Base-by-base conservation (phyloP, 257 asterid genomes). In the Prunella vulgaris region DNA sequence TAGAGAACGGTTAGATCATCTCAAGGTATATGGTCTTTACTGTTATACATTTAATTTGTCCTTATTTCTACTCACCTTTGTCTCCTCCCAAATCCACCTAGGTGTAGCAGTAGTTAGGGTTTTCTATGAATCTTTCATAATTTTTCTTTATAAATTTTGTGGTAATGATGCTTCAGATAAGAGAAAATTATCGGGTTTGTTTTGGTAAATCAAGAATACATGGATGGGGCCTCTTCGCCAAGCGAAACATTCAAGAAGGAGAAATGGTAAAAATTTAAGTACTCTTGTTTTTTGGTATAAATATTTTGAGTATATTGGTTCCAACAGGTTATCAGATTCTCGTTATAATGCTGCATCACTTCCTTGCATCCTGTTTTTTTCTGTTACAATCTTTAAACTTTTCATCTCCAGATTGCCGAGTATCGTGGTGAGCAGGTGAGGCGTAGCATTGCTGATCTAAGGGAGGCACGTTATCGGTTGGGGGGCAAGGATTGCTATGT, bases 161-260 rank as follows among this genome's bases (percentile, higher is more conserved):
- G 15, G 53, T 30, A n/a, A 52, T 58, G 67, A 66, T 70, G 74
- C 68, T 82, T 79, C 89, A 94, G 99, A 83, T 35, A 79, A 85
- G 85, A 42, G 99, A 94, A 85, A 87, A 80, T 3, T 77, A 53
- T 60, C 83, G 86, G 60, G 86, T 91, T 75, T 94, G 98, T 79
- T 94, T 94, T 61, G 99, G 99, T 71, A 94, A 88, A 86, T 94
- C 99, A 61, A 84, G 97, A 78, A 88, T 94, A 66, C 99, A 94
- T 78, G 99, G 98, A 62, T 94, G 99, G 98, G 99, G 99, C 71
- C 98, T 94, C 75, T 94, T 91, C 86, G 98, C 98, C 59, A 81
- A 90, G 69, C 72, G 86, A 70, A 91, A 65, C 79, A 87, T 94
- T 68, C 96, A 82, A 79, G 97, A 87, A 83, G 98, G 98, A 66